Percentiles rank a stretch among this genome's conserved stretches.
phyloP scores from a whole-genome alignment of 768 basidiomycete genomes.

The Rhizopogon sp. region DNA sequence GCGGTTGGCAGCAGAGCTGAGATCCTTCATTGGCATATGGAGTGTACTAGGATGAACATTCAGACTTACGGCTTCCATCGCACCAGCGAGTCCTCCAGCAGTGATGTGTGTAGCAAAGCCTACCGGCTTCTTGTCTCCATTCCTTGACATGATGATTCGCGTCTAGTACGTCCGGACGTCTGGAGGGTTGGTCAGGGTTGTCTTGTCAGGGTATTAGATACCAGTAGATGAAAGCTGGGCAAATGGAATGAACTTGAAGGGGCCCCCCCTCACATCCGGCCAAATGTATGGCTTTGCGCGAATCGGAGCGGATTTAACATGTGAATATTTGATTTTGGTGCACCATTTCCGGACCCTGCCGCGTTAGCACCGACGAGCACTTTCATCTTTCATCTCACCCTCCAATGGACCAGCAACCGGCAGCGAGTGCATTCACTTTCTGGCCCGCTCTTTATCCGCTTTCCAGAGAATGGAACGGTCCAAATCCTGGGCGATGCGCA shows the following conservation, averaged over 20 bases:
- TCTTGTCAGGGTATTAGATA: neutral
- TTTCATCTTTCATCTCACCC: neutral
- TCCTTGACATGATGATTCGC: constrained; percentile 41
- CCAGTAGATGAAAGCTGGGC: neutral
- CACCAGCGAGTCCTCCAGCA: constrained; percentile 92
- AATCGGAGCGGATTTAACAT: constrained; percentile 19
- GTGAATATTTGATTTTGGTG: constrained; percentile 20
- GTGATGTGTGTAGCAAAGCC: constrained; percentile 87
- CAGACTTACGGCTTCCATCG: constrained; percentile 78
- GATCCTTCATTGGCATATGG: neutral
- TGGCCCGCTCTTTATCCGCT: constrained; percentile 21
- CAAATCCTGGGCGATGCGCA: neutral
- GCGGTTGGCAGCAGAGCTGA: constrained; percentile 81
- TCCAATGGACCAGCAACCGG: neutral
- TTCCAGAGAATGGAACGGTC: neutral
- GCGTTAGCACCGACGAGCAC: constrained; percentile 15
- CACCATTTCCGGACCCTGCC: constrained; percentile 7
- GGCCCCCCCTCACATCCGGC: constrained; percentile 16
- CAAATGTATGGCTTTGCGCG: neutral
- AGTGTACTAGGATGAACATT: neutral
- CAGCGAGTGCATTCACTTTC: neutral
- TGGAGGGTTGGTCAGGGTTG: neutral
- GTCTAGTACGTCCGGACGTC: neutral
- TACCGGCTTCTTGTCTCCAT: constrained; percentile 66
- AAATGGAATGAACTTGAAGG: neutral